Percentiles rank a stretch among this genome's conserved stretches.
Evolutionary conservation across 108 stramenopile species (phyloP).

Genomic region (Thalassiosira profunda): DNA sequence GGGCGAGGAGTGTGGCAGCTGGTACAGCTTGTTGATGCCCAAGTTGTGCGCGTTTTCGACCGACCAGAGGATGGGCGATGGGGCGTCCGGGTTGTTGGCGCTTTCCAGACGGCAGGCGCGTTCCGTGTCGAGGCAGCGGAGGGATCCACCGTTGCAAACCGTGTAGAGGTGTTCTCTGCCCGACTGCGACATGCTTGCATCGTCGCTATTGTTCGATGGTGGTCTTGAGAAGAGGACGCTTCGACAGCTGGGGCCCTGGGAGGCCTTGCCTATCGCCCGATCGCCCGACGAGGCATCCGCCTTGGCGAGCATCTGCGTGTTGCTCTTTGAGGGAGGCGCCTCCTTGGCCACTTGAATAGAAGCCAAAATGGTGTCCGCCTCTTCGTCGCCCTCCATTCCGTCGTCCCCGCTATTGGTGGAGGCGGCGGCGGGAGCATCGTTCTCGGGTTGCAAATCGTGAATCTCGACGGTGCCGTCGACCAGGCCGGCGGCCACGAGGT

Average conservation of each 20-base stretch:
- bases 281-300: constrained; percentile 16
- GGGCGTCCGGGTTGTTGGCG: constrained; percentile 4
- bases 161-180: constrained; percentile 68
- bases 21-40: constrained; percentile 62
- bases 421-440: neutral
- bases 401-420: neutral
- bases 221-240: constrained; percentile 61
- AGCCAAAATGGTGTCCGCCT: constrained; percentile 77
- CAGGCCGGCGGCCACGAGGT: constrained; percentile 73
- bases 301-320: constrained; percentile 25
- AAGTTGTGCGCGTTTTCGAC: constrained; percentile 59
- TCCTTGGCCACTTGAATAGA: constrained; percentile 54
- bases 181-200: neutral
- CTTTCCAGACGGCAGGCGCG: constrained; percentile 49
- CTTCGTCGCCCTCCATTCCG: constrained; percentile 31
- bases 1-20: constrained; percentile 50
- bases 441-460: constrained; percentile 56
- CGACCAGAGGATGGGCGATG: constrained; percentile 61
- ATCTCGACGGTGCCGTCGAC: constrained; percentile 89
- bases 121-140: constrained; percentile 68
- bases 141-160: constrained; percentile 70
- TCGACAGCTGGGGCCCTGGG: constrained; percentile 60
- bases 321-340: constrained; percentile 9
- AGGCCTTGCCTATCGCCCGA: neutral
- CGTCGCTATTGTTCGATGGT: neutral